Evolutionary conservation across 495 filamentous ascomycete species (phyloP), one percentile per base, ranked within the genome.

Genomic region (Collariella sp.): DNA sequence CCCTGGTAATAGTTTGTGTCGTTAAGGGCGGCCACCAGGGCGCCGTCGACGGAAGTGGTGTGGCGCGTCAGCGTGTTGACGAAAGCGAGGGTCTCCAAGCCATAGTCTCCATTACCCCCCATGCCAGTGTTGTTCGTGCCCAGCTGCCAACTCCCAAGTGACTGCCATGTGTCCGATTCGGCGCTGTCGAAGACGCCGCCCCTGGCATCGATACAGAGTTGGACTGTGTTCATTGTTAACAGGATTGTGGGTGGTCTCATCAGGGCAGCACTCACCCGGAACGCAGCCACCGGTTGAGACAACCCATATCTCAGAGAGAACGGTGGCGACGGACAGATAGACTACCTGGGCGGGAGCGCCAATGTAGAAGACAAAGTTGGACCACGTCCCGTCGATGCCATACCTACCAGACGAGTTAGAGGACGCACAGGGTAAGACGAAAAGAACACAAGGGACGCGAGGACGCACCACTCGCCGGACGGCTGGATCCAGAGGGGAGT

Each of bases 1-100:
- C 83, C 83, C 16, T 80, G 64, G 55, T 76, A 82, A 56, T 80
- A 82, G 43, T 70, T 62, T 13, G 77, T 79, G 33, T 76, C 73
- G 44, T 72, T 81, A 57, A 82, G 72, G 19, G 72, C 77, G 31
- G 76, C 77, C 35, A 84, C 68, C 34, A 80, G 51, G 33, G 70
- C 70, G 57, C 71, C 70, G 38, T 74, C 72, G 60, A 77, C 72
- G 24, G 72, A 63, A 31, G 71, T 74, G 16, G 69, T 67, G 23
- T 64, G 62, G 35, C 64, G 67, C 54, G 60, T 69, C 29, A 72
- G 57, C 1, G 65, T 68, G 50, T 75, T 70, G 51, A 71, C 68
- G 47, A 75, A 70, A 19, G 71, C 68, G 16, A 82, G 47, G 10
- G 68, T 77, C 43, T 87, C 83, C 61, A 81, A 71, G 12, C 78